Percentiles rank a stretch among this genome's conserved stretches.
phyloP scores from a whole-genome alignment of 140 eudicot species.

The Ambrosia hybrid region DNA sequence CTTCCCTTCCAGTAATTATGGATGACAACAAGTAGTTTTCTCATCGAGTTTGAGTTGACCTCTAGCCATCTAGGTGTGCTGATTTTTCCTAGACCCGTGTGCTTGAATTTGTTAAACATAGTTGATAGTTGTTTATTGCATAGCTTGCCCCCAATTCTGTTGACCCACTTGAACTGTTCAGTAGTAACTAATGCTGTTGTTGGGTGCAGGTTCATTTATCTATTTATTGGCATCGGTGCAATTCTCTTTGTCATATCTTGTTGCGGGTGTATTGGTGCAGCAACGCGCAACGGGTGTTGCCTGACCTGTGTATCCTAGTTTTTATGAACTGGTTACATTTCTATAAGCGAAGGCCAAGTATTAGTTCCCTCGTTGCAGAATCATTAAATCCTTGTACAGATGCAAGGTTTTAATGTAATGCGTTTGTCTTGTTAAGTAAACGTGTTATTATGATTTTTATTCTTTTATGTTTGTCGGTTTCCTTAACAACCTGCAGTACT shows the following conservation, averaged over 20 bases:
- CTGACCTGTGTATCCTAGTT: constrained; percentile 76
- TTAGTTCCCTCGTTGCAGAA: background rate
- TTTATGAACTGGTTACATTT: constrained; percentile 4
- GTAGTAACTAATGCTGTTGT: constrained; percentile 14
- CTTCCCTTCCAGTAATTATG: background rate
- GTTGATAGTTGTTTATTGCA: background rate
- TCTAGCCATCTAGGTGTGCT: too few relatives aligned
- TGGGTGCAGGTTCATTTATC: constrained; percentile 74
- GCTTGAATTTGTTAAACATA: too few relatives aligned
- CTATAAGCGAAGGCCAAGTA: background rate
- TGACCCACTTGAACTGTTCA: constrained; percentile 4
- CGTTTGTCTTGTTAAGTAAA: background rate
- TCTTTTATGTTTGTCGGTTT: constrained; percentile 25
- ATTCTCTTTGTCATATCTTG: constrained; percentile 62
- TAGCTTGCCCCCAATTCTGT: background rate
- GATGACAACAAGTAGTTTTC: background rate
- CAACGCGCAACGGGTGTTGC: constrained; percentile 75
- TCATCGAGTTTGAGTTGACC: background rate
- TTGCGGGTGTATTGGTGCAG: constrained; percentile 79
- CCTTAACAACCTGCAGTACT: constrained; percentile 72
- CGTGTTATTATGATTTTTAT: background rate
- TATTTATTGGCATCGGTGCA: constrained; percentile 73
- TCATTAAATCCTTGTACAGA: background rate
- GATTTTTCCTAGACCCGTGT: too few relatives aligned
- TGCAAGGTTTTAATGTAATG: background rate